These are phyloP conservation scores for Trichaptum fuscoviolaceum DNA, from an alignment of 768 basidiomycete species.

Conservation along the genomic window DNA sequence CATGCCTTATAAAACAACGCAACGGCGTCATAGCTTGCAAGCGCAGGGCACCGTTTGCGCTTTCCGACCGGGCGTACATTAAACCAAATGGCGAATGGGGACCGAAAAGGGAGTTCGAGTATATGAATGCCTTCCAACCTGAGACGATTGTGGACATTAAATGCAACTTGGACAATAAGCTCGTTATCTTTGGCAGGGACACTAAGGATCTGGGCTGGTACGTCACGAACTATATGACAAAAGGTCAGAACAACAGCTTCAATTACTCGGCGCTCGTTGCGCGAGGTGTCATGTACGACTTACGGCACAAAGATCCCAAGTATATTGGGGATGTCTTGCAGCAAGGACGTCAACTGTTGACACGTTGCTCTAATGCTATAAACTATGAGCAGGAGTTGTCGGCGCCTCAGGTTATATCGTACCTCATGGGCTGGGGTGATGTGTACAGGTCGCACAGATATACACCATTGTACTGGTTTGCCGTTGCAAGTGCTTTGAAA, in stretches of 20 bases:
- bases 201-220: conserved; percentile 33
- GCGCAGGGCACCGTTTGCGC: conserved; percentile 20
- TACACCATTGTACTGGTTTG: conserved; percentile 29
- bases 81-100: conserved; percentile 17
- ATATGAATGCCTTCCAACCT: conserved; percentile 23
- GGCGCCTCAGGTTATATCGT: conserved; percentile 33
- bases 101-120: conserved; percentile 11
- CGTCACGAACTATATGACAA: conserved; percentile 28
- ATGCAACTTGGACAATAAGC: conserved; percentile 39
- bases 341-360: conserved; percentile 25
- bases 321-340: conserved; percentile 18
- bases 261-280: conserved; percentile 35
- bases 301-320: not conserved
- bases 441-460: conserved; percentile 32
- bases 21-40: conserved; percentile 27
- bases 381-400: conserved; percentile 34
- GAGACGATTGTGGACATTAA: conserved; percentile 17
- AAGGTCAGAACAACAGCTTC: conserved; percentile 28
- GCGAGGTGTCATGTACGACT: conserved; percentile 26
- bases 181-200: conserved; percentile 31
- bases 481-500: conserved; percentile 18
- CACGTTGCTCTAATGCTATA: conserved; percentile 25
- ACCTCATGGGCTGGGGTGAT: conserved; percentile 43
- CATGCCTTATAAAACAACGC: conserved; percentile 18
- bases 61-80: conserved; percentile 11